Percentiles rank a stretch among this genome's conserved stretches.
These are phyloP conservation scores for Fusarium burgessii DNA, from an alignment of 2,329 filamentous ascomycete genomes.

Conservation along the genomic window DNA sequence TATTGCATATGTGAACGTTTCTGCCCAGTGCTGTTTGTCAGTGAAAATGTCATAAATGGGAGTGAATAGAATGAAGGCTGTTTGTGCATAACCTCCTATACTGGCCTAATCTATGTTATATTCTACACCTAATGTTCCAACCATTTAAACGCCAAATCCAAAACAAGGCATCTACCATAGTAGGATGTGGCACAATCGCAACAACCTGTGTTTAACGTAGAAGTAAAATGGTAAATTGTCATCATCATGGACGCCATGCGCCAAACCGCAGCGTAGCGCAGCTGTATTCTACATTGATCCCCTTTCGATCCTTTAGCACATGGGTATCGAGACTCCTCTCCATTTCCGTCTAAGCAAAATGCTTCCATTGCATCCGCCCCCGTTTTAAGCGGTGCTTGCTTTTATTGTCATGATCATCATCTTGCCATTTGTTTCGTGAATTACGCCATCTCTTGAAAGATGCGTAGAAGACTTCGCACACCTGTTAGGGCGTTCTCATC, in stretches of 20 bases:
- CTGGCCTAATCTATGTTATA: neutral
- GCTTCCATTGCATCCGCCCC: conserved; percentile 23
- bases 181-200: neutral
- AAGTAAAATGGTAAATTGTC: conserved; percentile 28
- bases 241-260: conserved; percentile 43
- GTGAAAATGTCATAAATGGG: neutral
- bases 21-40: neutral
- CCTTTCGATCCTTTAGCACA: conserved; percentile 39
- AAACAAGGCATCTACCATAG: neutral
- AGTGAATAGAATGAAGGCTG: neutral
- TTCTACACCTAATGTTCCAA: neutral
- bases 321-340: conserved; percentile 44
- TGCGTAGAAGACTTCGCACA: conserved; percentile 75
- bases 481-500: conserved; percentile 87
- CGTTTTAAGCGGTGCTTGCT: conserved; percentile 7
- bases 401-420: conserved; percentile 38
- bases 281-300: conserved; percentile 40
- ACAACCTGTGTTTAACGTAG: conserved; percentile 1
- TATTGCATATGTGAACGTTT: accelerated
- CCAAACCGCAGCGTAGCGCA: conserved; percentile 30
- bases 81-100: neutral
- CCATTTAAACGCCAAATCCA: conserved; percentile 32
- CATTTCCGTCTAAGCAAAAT: conserved; percentile 43
- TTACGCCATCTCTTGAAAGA: conserved; percentile 75
- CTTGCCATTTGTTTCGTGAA: conserved; percentile 34